phyloP scores from a whole-genome alignment of 768 basidiomycete genomes.

The Crassisporium funariophilum region DNA sequence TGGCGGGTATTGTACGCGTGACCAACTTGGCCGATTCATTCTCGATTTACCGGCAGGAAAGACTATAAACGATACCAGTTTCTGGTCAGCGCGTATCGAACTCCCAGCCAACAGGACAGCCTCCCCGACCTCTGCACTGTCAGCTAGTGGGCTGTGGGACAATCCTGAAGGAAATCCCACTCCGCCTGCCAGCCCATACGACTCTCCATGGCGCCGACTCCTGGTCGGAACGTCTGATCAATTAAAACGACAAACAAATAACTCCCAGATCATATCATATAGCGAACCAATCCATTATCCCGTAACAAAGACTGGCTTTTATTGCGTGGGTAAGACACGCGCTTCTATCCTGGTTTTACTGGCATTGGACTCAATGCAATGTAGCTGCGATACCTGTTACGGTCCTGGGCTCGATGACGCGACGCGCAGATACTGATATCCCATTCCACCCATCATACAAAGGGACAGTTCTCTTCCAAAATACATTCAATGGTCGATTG shows the following conservation, averaged over 20 bases:
- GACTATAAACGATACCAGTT: conserved; percentile 70
- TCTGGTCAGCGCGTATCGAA: conserved; percentile 84
- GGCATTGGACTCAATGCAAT: not conserved
- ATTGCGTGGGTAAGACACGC: conserved; percentile 81
- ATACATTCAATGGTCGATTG: conserved; percentile 85
- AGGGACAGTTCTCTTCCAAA: conserved; percentile 83
- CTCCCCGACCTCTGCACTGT: conserved; percentile 18
- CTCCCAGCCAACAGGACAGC: conserved; percentile 47
- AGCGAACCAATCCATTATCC: conserved; percentile 76
- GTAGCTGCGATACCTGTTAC: conserved; percentile 93
- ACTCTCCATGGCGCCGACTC: conserved; percentile 50
- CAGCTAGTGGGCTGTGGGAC: conserved; percentile 52
- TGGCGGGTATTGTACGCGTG: conserved; percentile 65
- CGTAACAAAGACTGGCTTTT: conserved; percentile 89
- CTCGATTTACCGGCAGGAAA: conserved; percentile 68
- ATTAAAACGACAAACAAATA: conserved; percentile 36
- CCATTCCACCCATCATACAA: conserved; percentile 75
- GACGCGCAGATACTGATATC: conserved; percentile 50
- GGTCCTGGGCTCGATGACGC: conserved; percentile 46
- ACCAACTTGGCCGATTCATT: conserved; percentile 89
- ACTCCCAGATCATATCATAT: conserved; percentile 56
- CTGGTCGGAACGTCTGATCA: conserved; percentile 1
- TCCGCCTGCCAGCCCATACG: conserved; percentile 46
- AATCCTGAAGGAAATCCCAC: conserved; percentile 62
- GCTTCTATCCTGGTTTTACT: no score